Evolutionary conservation across 495 filamentous ascomycete genomes (phyloP).

Genomic region (Podospora conica): DNA sequence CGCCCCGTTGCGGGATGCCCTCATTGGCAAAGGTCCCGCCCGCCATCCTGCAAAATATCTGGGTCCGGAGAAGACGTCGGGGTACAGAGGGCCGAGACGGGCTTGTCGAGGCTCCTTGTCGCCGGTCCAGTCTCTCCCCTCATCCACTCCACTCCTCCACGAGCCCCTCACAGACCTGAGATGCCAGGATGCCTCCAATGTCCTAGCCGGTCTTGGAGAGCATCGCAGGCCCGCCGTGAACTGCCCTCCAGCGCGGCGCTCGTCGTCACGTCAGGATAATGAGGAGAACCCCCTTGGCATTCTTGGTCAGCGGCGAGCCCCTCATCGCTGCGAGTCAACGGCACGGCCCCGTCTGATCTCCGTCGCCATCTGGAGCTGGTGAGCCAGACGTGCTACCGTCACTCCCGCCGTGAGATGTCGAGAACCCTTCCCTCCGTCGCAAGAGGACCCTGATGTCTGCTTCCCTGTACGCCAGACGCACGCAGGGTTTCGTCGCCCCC

Average conservation of each 20-base stretch:
- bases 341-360: neutral
- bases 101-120: neutral
- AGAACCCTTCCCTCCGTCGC: neutral
- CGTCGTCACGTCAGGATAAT: neutral
- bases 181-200: neutral
- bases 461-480: neutral
- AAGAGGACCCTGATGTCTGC: constrained; percentile 2
- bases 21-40: neutral
- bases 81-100: neutral
- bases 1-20: neutral
- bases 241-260: neutral
- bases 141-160: neutral
- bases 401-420: neutral
- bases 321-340: neutral
- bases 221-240: neutral
- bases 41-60: neutral
- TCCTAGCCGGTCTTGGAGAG: neutral
- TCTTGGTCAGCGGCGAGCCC: neutral
- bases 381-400: neutral
- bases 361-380: neutral
- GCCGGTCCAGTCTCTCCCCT: neutral
- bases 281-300: neutral
- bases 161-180: neutral
- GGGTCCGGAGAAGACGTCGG: neutral
- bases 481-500: neutral